A percentile compares a stretch with the other conserved stretches of the same genome.
Conservation (phyloP, 306 rosid species). For the Corylus heterophylla region DNA sequence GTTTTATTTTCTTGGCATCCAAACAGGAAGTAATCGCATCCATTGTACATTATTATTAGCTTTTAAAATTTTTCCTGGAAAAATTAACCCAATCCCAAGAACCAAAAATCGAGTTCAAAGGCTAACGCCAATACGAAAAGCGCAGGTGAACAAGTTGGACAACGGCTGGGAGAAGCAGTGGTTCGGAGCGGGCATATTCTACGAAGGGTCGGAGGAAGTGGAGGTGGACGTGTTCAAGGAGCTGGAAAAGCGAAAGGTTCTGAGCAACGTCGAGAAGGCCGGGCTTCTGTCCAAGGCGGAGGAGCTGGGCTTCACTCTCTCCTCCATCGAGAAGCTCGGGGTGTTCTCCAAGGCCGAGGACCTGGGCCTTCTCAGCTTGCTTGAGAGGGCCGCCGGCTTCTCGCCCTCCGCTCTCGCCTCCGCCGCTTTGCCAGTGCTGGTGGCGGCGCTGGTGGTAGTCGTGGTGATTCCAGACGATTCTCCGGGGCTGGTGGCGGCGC, state of each 20-base stretch:
- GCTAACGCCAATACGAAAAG: background rate
- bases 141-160: conserved; percentile 85
- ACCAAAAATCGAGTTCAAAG: background rate
- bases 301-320: conserved; percentile 72
- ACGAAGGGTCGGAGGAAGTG: conserved; percentile 79
- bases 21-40: background rate
- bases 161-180: conserved; percentile 77
- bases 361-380: conserved; percentile 79
- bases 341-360: conserved; percentile 88
- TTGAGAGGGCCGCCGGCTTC: conserved; percentile 48
- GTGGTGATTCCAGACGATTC: conserved; percentile 87
- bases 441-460: conserved; percentile 60
- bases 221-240: conserved; percentile 95
- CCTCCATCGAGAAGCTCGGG: conserved; percentile 87
- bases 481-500: conserved; percentile 52
- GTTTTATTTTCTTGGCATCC: background rate
- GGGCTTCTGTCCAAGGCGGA: conserved; percentile 87
- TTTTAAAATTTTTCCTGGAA: too few relatives aligned
- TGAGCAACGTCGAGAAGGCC: conserved; percentile 86
- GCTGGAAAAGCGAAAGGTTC: conserved; percentile 73
- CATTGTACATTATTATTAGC: background rate
- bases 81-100: too few relatives aligned
- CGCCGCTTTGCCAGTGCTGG: conserved; percentile 59
- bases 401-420: conserved; percentile 82
- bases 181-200: conserved; percentile 94